Evolutionary conservation across 768 basidiomycete genomes (phyloP).

Genomic region (Lanmaoa pseudosensibilis): DNA sequence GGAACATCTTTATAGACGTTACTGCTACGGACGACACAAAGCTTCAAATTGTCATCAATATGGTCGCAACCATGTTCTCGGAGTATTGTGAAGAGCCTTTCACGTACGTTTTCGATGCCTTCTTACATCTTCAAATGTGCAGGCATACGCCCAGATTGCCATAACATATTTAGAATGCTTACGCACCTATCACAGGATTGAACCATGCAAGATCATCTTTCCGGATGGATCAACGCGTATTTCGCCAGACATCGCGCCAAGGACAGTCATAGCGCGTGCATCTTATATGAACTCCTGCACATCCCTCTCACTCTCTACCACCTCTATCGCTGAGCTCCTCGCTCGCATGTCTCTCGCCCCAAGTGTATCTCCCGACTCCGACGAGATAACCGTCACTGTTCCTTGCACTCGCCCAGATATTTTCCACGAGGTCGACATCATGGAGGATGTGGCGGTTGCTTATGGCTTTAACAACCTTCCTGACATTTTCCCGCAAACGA

Average conservation of each 20-base stretch:
- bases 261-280: constrained; percentile 69
- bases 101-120: constrained; percentile 56
- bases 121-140: neutral
- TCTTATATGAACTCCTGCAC: constrained; percentile 97
- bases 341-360: constrained; percentile 77
- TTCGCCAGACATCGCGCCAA: constrained; percentile 78
- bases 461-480: constrained; percentile 98
- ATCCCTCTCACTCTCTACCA: constrained; percentile 67
- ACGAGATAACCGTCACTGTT: constrained; percentile 73
- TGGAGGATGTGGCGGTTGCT: constrained; percentile 97
- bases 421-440: constrained; percentile 95
- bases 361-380: constrained; percentile 47
- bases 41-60: constrained; percentile 92
- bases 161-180: neutral
- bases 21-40: constrained; percentile 98
- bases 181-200: constrained; percentile 57
- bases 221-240: constrained; percentile 75
- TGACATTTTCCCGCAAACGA: constrained; percentile 87
- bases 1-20: constrained; percentile 94
- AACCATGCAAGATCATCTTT: constrained; percentile 84
- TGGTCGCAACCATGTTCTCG: constrained; percentile 96
- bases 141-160: neutral
- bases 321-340: constrained; percentile 71
- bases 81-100: constrained; percentile 92
- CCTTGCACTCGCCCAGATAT: constrained; percentile 98